These are phyloP conservation scores for Ostreobium quekettii DNA, from an alignment of 139 green algal species.

Conservation along the genomic window DNA sequence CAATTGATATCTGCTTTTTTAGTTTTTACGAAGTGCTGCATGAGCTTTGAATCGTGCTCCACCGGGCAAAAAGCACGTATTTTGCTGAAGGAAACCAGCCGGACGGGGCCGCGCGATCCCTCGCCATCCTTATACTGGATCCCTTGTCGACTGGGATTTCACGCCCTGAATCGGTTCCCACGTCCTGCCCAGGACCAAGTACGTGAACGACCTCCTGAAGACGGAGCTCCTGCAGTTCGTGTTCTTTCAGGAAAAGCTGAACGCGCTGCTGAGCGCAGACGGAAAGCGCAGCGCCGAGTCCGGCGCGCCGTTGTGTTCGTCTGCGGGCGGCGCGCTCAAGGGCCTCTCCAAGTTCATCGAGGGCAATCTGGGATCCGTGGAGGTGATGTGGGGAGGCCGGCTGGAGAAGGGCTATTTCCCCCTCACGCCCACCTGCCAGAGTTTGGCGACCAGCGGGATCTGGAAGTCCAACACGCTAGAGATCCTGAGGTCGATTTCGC, in stretches of 20 bases:
- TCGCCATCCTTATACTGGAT: too few species aligned
- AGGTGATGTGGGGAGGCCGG: slow-evolving; percentile 22
- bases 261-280: background rate
- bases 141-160: too few species aligned
- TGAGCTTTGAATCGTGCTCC: too few species aligned
- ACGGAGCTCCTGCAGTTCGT: slow-evolving; percentile 22
- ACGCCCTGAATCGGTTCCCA: too few species aligned
- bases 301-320: background rate
- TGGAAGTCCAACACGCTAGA: slow-evolving; percentile 15
- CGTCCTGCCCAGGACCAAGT: too few species aligned
- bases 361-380: slow-evolving; percentile 23
- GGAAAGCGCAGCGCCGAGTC: background rate
- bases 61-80: too few species aligned
- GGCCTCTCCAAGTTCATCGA: slow-evolving; percentile 1
- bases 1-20: too few species aligned
- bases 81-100: too few species aligned
- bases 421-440: slow-evolving; percentile 21
- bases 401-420: slow-evolving; percentile 24
- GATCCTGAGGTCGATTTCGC: slow-evolving; percentile 22
- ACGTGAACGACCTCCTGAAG: background rate
- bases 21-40: too few species aligned
- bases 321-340: background rate
- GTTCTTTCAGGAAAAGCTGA: slow-evolving; percentile 25
- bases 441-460: background rate
- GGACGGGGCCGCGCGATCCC: too few species aligned